phyloP scores from a whole-genome alignment of 2,329 filamentous ascomycete species.

The Aaosphaeria pasadenensis region DNA sequence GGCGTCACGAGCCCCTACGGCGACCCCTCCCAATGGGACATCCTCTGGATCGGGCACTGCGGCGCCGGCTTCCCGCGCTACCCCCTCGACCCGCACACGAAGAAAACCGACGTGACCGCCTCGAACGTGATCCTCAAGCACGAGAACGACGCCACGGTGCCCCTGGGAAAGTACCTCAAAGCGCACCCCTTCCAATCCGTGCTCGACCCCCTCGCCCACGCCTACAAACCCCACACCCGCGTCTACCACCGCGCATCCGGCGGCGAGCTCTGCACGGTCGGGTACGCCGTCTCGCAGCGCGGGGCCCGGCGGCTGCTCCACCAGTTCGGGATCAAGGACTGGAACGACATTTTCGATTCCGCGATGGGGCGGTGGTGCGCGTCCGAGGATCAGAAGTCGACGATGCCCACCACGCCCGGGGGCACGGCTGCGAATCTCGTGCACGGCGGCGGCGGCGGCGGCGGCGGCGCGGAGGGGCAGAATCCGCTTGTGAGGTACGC shows the following conservation, averaged over 20 bases:
- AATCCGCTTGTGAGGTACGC: neutral
- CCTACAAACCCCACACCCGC: slow-evolving; percentile 23
- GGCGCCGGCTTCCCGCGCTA: slow-evolving; percentile 26
- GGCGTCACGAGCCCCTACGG: slow-evolving; percentile 28
- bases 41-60: slow-evolving; percentile 40
- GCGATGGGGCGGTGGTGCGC: slow-evolving; percentile 29
- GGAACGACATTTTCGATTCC: slow-evolving; percentile 28
- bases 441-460: neutral
- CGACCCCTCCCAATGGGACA: slow-evolving; percentile 37
- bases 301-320: slow-evolving; percentile 27
- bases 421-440: neutral
- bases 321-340: slow-evolving; percentile 25
- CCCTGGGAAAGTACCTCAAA: slow-evolving; percentile 19
- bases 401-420: neutral
- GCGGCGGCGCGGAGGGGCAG: neutral
- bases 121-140: slow-evolving; percentile 19
- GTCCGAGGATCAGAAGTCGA: slow-evolving; percentile 18
- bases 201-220: slow-evolving; percentile 20
- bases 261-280: slow-evolving; percentile 27
- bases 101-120: slow-evolving; percentile 10
- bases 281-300: slow-evolving; percentile 26
- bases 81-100: slow-evolving; percentile 1
- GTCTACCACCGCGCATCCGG: slow-evolving; percentile 25
- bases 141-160: slow-evolving; percentile 23
- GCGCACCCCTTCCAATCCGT: slow-evolving; percentile 28